Evolutionary conservation across 2,329 filamentous ascomycete genomes (phyloP), one percentile per base, ranked within the genome.

Genomic region (Chaetomium sp.): DNA sequence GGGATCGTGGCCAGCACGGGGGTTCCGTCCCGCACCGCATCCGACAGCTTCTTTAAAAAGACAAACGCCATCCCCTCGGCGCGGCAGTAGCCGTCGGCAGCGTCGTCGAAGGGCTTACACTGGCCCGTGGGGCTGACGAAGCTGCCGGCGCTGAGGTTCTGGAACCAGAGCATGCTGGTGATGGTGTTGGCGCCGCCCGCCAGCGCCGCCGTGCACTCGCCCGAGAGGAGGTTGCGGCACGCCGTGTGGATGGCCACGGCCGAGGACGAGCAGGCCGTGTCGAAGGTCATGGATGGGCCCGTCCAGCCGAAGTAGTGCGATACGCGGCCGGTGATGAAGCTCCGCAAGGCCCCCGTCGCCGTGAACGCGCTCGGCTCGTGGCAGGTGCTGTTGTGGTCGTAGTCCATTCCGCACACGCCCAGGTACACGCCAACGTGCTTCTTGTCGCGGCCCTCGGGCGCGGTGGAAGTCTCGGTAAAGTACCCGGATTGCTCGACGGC

Each of bases 11-110:
- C 77, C 1, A 77, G 73, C 50, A 80, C 76, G 57, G 72, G 74
- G 59, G 80, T 73, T 1, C 77, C 75, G 65, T 79, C 71, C 19
- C 53, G 72, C 4, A 87, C 62, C 0, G 86, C 86, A 1, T 77
- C 72, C 5, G 71, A 73, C 1, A 87, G 70, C 1, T 72, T 75
- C 70, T 87, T 87, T 0, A 88, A 67, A 0, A 87, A 72, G 0
- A 87, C 67, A 0, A 76, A 74, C 0, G 79, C 79, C 12, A 85
- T 72, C 0, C 83, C 84, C 59, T 87, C 85, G 12, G 81, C 82
- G 77, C 82, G 75, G 0, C 76, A 80, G 69, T 84, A 86, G 1
- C 83, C 84, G 64, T 80, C 76, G 3, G 79, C 82, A 23, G 70
- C 70, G 3, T 69, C 67, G 59, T 66, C 64, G 29, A 66, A 68